Evolutionary conservation across 2,329 filamentous ascomycete species (phyloP).

Genomic region (Nakataea oryzae): DNA sequence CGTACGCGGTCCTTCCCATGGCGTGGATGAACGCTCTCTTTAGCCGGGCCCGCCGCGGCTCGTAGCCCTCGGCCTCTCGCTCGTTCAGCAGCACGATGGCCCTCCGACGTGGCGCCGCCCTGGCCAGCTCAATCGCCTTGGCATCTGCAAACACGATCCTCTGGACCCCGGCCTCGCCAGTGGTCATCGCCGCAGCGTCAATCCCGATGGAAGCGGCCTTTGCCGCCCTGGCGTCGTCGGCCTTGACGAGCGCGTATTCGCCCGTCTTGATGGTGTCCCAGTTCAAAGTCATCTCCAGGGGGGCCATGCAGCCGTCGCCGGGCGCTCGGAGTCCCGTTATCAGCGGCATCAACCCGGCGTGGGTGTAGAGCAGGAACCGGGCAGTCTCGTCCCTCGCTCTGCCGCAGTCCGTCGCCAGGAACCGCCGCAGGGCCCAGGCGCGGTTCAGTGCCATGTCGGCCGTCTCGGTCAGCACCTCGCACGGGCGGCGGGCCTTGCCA

Average conservation of each 20-base stretch:
- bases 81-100: background rate
- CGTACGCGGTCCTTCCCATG: background rate
- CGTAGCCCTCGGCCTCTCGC: background rate
- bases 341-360: background rate
- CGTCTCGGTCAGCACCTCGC: background rate
- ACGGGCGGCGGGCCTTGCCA: background rate
- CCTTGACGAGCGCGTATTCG: background rate
- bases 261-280: background rate
- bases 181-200: background rate
- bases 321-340: background rate
- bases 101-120: too few species aligned
- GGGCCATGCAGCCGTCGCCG: background rate
- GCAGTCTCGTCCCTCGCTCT: background rate
- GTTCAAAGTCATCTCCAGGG: background rate
- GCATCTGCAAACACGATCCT: background rate
- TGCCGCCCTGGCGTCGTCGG: background rate
- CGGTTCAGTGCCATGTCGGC: background rate
- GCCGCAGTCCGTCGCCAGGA: background rate
- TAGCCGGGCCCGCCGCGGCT: background rate
- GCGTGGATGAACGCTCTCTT: background rate
- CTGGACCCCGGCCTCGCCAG: background rate
- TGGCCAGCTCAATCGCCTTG: background rate
- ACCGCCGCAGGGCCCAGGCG: background rate
- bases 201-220: background rate
- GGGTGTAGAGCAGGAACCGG: background rate